Percentiles rank a stretch among this genome's conserved stretches.
Evolutionary conservation across 768 basidiomycete genomes (phyloP).

Genomic region (Wakefieldia striispora): DNA sequence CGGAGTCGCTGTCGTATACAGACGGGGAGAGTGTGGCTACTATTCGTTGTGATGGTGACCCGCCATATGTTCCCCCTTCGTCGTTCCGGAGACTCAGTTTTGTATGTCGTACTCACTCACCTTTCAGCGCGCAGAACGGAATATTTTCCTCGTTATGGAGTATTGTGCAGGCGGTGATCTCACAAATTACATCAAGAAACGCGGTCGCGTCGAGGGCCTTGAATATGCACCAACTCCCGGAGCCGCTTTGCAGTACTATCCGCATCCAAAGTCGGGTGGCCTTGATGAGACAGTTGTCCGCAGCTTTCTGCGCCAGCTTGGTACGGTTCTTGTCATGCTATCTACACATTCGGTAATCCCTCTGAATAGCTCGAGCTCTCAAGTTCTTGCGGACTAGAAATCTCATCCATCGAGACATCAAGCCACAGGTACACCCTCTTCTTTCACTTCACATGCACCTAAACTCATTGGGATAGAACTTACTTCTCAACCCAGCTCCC

Average conservation of each 20-base stretch:
- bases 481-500: constrained; percentile 82
- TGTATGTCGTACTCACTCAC: constrained; percentile 8
- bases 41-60: not conserved
- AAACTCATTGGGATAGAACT: constrained; percentile 55
- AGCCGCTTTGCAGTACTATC: constrained; percentile 77
- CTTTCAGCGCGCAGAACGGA: constrained; percentile 63
- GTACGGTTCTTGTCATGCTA: constrained; percentile 38
- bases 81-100: not conserved
- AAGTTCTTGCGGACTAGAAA: constrained; percentile 88
- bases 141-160: constrained; percentile 96
- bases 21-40: not conserved
- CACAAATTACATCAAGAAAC: constrained; percentile 94
- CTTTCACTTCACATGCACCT: not conserved
- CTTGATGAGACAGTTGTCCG: constrained; percentile 87
- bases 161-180: constrained; percentile 96
- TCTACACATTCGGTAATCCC: not conserved
- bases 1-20: not conserved
- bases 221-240: constrained; percentile 75
- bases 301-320: constrained; percentile 88
- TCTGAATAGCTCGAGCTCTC: constrained; percentile 73
- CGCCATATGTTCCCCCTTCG: not conserved
- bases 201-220: constrained; percentile 88
- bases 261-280: constrained; percentile 89
- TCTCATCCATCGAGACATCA: constrained; percentile 95
- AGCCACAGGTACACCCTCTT: constrained; percentile 66